Conservation (phyloP, 768 basidiomycete species). For the Collybia nuda region DNA sequence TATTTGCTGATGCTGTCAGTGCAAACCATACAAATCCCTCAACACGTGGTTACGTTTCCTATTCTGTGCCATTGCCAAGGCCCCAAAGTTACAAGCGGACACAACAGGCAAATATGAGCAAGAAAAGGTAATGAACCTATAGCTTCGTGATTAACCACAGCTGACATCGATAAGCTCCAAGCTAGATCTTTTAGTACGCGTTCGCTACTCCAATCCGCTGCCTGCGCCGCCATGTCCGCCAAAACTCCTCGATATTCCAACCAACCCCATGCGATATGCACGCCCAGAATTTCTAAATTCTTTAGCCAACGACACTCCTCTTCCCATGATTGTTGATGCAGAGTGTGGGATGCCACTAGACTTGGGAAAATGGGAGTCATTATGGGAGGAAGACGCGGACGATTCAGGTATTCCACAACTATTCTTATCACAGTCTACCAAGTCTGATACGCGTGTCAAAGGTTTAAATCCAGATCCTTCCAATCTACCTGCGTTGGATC, state of each 20-base stretch:
- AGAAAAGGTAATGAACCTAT: constrained; percentile 17
- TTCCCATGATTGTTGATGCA: constrained; percentile 96
- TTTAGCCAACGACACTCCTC: constrained; percentile 74
- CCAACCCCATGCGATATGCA: constrained; percentile 85
- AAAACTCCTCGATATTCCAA: constrained; percentile 90
- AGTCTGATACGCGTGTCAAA: background rate
- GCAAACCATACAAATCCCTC: too few species aligned
- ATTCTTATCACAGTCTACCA: background rate
- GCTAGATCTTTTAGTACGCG: constrained; percentile 88
- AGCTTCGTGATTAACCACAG: constrained; percentile 4
- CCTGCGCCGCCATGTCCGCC: constrained; percentile 97
- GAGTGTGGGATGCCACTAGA: constrained; percentile 97
- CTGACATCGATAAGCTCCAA: constrained; percentile 43
- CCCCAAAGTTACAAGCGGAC: background rate
- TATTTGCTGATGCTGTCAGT: too few species aligned
- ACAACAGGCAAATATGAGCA: constrained; percentile 16
- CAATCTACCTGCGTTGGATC: constrained; percentile 63
- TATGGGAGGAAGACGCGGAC: constrained; percentile 81
- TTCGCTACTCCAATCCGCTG: constrained; percentile 91
- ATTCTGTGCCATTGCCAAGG: too few species aligned
- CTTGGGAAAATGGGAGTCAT: constrained; percentile 74
- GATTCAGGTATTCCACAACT: constrained; percentile 50
- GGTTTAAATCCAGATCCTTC: constrained; percentile 66
- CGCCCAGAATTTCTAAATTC: constrained; percentile 82
- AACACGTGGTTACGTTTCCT: too few species aligned